Conservation (phyloP, 345 rosid genomes). For the Stellera chamaejasme region DNA sequence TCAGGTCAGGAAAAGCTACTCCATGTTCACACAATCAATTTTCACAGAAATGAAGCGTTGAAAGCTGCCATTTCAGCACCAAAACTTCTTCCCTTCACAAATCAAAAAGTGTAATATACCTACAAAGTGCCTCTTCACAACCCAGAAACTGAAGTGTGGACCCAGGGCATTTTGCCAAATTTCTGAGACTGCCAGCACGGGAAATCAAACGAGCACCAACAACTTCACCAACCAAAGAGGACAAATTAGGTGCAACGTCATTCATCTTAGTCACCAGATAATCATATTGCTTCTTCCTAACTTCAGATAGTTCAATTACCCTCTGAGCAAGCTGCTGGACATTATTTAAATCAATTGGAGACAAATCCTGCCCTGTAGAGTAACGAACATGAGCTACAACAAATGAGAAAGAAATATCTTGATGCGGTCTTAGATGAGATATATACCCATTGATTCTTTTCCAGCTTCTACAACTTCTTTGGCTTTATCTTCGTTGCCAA, state of each 20-base stretch:
- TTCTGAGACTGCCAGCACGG: slow-evolving; percentile 96
- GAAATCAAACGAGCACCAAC: slow-evolving; percentile 94
- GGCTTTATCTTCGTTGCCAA: slow-evolving; percentile 85
- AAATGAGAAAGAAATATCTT: neutral
- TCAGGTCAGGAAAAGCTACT: too few species aligned
- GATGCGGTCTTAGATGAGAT: slow-evolving; percentile 1
- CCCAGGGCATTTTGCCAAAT: slow-evolving; percentile 95
- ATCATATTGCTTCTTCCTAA: slow-evolving; percentile 77
- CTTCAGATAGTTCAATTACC: slow-evolving; percentile 79
- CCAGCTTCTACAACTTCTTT: slow-evolving; percentile 89
- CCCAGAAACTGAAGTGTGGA: slow-evolving; percentile 98
- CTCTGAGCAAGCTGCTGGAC: slow-evolving; percentile 77
- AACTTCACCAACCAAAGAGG: slow-evolving; percentile 86
- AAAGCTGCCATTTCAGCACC: too few species aligned
- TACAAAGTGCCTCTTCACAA: slow-evolving; percentile 90
- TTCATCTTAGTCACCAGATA: slow-evolving; percentile 84
- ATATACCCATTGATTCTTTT: slow-evolving; percentile 91
- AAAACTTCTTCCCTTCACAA: too few species aligned
- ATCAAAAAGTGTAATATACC: slow-evolving; percentile 30
- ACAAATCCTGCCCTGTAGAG: slow-evolving; percentile 73
- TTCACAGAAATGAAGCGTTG: too few species aligned
- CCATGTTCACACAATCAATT: too few species aligned
- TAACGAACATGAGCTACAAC: neutral
- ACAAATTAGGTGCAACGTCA: slow-evolving; percentile 91
- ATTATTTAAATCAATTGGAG: slow-evolving; percentile 76